Conservation (phyloP, 2,329 filamentous ascomycete species). For the Mycosphaerelloides madeirae region DNA sequence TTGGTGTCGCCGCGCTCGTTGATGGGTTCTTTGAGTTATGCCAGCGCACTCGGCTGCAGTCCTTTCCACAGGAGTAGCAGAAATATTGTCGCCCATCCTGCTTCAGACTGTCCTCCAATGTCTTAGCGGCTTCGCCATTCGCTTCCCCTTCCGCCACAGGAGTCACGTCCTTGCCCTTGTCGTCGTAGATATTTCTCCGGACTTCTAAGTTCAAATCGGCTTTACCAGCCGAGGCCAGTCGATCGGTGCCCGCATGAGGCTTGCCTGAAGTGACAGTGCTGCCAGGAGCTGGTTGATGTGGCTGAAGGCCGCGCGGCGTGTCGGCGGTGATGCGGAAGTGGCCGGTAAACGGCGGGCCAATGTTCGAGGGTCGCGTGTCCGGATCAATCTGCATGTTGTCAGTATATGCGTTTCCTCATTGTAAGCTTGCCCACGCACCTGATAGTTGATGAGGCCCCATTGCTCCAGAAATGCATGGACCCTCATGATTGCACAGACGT, state of each 20-base stretch:
- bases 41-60: constrained; percentile 71
- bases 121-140: constrained; percentile 69
- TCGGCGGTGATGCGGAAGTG: constrained; percentile 96
- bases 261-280: constrained; percentile 58
- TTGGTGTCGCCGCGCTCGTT: constrained; percentile 40
- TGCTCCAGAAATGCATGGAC: constrained; percentile 97
- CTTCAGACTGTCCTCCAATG: constrained; percentile 55
- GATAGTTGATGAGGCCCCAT: constrained; percentile 98
- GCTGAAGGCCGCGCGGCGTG: constrained; percentile 87
- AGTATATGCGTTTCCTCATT: background rate
- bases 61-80: constrained; percentile 87
- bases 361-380: constrained; percentile 88
- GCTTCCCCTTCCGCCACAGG: constrained; percentile 49
- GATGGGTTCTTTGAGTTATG: constrained; percentile 62
- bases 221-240: constrained; percentile 64
- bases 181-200: constrained; percentile 91
- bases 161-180: constrained; percentile 78
- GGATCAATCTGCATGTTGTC: constrained; percentile 70
- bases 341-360: constrained; percentile 92
- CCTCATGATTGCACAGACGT: constrained; percentile 98
- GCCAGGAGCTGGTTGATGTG: constrained; percentile 86
- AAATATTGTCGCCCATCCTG: constrained; percentile 64
- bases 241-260: constrained; percentile 64
- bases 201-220: constrained; percentile 86
- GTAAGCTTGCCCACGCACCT: constrained; percentile 51